Evolutionary conservation across 2,329 filamentous ascomycete species (phyloP), one percentile per base, ranked within the genome.

Genomic region (Neoascochyta sp.): DNA sequence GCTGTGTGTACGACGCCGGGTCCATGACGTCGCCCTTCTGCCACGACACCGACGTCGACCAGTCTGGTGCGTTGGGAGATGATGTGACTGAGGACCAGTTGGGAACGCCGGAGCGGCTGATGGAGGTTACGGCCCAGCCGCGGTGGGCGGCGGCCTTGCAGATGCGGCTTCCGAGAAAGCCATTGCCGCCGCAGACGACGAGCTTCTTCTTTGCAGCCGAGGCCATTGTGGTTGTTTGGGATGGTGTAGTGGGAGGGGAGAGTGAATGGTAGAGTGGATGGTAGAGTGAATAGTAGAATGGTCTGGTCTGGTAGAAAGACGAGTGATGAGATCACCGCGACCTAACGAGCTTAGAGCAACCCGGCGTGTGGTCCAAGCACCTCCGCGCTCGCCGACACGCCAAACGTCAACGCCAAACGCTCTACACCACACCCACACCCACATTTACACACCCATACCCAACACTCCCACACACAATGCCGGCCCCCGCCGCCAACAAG

Each of bases 41-140:
- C 92, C 92, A 96, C 41, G 79, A 75, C 4, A 98, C 86, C 26
- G 80, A 78, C 50, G 77, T 76, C 2, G 88, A 80, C 92, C 92
- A 98, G 15, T 79, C 56, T 0, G 90, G 90, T 1, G 86, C 74
- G 6, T 74, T 71, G 12, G 76, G 57, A 3, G 77, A 87, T 20
- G 82, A 74, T n/a, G 85, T 83, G 37, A 95, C 76, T 10, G 78
- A 70, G 32, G 83, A 76, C 92, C 92, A 98, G 50, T 75, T 76
- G 10, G 92, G 92, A 53, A 88, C 80, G 39, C 92, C 92, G 19
- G 89, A 95, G 50, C 90, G 90, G 87, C 88, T 94, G 53, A 98
- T 80, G 5, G 89, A 95, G 13, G 81, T 90, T 26, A 96, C 90
- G 34, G 88, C 78, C 90, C 90, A 96, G 32, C 88, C 87, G 57